These are phyloP conservation scores for Lactifluus rugatus DNA, from an alignment of 768 basidiomycete species.

Conservation along the genomic window DNA sequence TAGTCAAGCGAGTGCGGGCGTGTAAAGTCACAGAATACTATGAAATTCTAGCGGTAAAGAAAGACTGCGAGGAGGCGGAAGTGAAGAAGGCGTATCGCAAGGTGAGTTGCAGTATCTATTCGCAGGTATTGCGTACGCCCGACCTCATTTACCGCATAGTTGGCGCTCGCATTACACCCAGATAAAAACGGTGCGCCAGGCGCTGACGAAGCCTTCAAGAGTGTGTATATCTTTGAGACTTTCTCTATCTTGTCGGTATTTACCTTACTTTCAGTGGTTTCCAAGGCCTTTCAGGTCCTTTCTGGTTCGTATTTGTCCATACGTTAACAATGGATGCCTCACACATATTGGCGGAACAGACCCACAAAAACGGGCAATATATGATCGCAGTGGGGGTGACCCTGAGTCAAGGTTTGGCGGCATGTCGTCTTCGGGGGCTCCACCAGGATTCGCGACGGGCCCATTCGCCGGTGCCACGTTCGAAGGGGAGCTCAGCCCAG, in stretches of 20 bases:
- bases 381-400: slow-evolving; percentile 77
- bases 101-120: slow-evolving; percentile 36
- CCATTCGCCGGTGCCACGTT: slow-evolving; percentile 44
- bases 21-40: slow-evolving; percentile 92
- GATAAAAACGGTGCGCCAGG: slow-evolving; percentile 97
- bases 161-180: slow-evolving; percentile 82
- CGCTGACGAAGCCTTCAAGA: slow-evolving; percentile 96
- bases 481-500: slow-evolving; percentile 84
- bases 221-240: slow-evolving; percentile 37
- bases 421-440: slow-evolving; percentile 36
- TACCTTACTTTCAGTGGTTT: slow-evolving; percentile 60
- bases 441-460: slow-evolving; percentile 40
- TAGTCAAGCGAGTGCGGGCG: slow-evolving; percentile 75
- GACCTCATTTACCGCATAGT: slow-evolving; percentile 31
- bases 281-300: slow-evolving; percentile 92
- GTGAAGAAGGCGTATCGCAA: slow-evolving; percentile 96
- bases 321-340: not conserved
- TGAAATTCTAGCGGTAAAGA: slow-evolving; percentile 74
- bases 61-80: slow-evolving; percentile 73
- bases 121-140: not conserved
- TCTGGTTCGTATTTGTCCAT: slow-evolving; percentile 43
- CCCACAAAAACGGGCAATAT: slow-evolving; percentile 80
- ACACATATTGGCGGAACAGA: slow-evolving; percentile 34
- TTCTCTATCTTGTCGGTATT: slow-evolving; percentile 8
- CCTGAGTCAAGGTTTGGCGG: slow-evolving; percentile 78